phyloP scores from a whole-genome alignment of 305 asterid genomes.

The Fraxinus sp. region DNA sequence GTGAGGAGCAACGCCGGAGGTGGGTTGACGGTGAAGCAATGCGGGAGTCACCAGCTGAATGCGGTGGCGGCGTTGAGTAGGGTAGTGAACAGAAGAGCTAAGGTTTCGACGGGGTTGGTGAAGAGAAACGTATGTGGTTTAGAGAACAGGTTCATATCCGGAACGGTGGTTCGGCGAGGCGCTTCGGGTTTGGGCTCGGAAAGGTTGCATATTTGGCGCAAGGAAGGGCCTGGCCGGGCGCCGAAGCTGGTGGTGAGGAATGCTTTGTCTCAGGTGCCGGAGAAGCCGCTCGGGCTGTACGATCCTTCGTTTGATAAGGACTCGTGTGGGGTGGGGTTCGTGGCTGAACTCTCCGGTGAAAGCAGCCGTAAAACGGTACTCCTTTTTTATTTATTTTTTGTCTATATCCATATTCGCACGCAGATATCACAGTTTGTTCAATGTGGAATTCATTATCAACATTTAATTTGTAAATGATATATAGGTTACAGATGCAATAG shows the following conservation, averaged over 20 bases:
- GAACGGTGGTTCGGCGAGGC: conserved; percentile 37
- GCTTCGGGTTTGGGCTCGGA: conserved; percentile 45
- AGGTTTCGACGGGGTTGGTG: conserved; percentile 35
- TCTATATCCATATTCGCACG: neutral
- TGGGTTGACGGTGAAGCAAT: conserved; percentile 44
- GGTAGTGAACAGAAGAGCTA: conserved; percentile 23
- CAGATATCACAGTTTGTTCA: neutral
- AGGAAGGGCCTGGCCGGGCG: conserved; percentile 52
- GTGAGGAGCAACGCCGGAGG: conserved; percentile 29
- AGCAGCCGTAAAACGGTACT: conserved; percentile 91
- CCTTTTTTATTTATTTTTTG: neutral
- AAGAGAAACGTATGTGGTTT: conserved; percentile 24
- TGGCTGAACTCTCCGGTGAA: conserved; percentile 96
- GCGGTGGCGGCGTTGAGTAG: conserved; percentile 65
- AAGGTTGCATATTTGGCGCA: conserved; percentile 55
- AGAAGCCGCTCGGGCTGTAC: conserved; percentile 91
- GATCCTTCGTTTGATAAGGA: conserved; percentile 94
- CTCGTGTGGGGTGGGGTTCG: conserved; percentile 97
- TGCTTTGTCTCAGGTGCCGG: conserved; percentile 85
- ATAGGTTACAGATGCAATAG: conserved; percentile 93
- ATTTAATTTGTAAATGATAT: neutral
- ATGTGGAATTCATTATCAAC: neutral
- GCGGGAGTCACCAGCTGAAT: conserved; percentile 70
- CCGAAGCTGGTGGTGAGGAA: conserved; percentile 65
- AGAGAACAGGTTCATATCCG: conserved; percentile 46